Evolutionary conservation across 2,329 filamentous ascomycete species (phyloP).

Genomic region (Alternaria angustiovoidea): DNA sequence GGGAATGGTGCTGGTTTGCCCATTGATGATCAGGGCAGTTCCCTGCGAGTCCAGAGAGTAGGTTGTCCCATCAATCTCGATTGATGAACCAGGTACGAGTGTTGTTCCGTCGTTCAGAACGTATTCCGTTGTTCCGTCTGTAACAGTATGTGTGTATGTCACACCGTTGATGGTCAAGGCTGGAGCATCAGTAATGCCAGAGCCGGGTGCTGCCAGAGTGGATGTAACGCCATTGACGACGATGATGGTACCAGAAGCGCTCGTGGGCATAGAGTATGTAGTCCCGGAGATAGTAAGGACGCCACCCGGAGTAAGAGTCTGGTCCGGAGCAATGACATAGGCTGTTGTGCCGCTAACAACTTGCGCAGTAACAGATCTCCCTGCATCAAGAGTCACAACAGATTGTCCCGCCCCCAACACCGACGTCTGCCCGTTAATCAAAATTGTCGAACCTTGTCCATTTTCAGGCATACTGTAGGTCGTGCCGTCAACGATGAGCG

Average conservation of each 20-base stretch:
- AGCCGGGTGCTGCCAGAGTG: slow-evolving; percentile 22
- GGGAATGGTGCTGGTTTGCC: slow-evolving; percentile 39
- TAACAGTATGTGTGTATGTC: slow-evolving; percentile 34
- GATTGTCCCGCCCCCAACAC: slow-evolving; percentile 3
- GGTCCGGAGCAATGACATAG: slow-evolving; percentile 32
- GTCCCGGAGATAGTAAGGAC: slow-evolving; percentile 39
- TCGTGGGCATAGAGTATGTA: slow-evolving; percentile 35
- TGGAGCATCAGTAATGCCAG: slow-evolving; percentile 27
- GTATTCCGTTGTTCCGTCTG: slow-evolving; percentile 39
- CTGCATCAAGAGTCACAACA: slow-evolving; percentile 25
- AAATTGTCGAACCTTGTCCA: slow-evolving; percentile 28
- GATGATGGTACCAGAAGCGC: slow-evolving; percentile 34
- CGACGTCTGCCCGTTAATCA: slow-evolving; percentile 35
- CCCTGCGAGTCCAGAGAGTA: slow-evolving; percentile 37
- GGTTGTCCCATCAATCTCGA: slow-evolving; percentile 40
- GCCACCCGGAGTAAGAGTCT: slow-evolving; percentile 40
- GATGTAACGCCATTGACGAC: slow-evolving; percentile 40
- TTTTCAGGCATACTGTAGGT: slow-evolving; percentile 35
- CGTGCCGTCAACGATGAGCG: slow-evolving; percentile 35
- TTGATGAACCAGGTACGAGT: slow-evolving; percentile 30
- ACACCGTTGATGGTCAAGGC: slow-evolving; percentile 39
- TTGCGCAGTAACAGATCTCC: slow-evolving; percentile 26
- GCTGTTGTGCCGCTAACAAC: slow-evolving; percentile 33
- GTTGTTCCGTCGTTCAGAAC: slow-evolving; percentile 27
- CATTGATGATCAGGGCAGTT: slow-evolving; percentile 44